Percentiles rank a stretch among this genome's conserved stretches.
These are phyloP conservation scores for Lathyrus oleraceus DNA, from an alignment of 306 rosid genomes.

Conservation along the genomic window DNA sequence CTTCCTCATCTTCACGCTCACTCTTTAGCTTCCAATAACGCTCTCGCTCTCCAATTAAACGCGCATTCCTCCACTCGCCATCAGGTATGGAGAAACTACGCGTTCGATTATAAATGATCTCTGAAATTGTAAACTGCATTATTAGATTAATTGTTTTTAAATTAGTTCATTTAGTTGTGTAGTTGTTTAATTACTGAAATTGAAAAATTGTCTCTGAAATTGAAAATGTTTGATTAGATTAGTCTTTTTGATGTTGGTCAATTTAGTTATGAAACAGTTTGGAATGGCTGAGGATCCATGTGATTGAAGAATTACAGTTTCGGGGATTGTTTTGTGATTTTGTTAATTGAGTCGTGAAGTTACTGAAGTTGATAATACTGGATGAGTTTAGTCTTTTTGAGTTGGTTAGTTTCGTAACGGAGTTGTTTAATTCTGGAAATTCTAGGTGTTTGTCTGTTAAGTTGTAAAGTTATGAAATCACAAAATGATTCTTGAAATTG, in stretches of 20 bases:
- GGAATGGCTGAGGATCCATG: too few species aligned
- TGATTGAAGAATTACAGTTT: too few species aligned
- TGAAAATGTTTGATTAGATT: background rate
- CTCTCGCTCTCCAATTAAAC: conserved; percentile 45
- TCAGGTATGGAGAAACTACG: conserved; percentile 45
- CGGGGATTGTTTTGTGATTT: too few species aligned
- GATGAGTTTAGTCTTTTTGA: background rate
- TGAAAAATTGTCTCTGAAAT: too few species aligned
- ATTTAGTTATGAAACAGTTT: background rate
- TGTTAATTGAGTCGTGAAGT: background rate
- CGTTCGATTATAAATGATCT: too few species aligned
- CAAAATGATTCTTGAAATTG: background rate
- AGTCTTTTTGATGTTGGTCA: background rate
- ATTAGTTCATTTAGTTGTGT: background rate
- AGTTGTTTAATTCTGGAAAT: background rate
- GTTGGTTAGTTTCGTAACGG: background rate
- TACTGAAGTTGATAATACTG: background rate
- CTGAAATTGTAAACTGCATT: too few species aligned
- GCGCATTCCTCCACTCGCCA: conserved; percentile 53
- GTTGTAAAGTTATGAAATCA: background rate
- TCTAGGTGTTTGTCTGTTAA: background rate
- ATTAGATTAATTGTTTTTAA: too few species aligned
- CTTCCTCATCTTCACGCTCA: conserved; percentile 97
- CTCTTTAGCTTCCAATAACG: conserved; percentile 85
- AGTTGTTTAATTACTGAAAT: background rate